Evolutionary conservation across 2,329 filamentous ascomycete species (phyloP).

Genomic region (Xylariaceae sp.): DNA sequence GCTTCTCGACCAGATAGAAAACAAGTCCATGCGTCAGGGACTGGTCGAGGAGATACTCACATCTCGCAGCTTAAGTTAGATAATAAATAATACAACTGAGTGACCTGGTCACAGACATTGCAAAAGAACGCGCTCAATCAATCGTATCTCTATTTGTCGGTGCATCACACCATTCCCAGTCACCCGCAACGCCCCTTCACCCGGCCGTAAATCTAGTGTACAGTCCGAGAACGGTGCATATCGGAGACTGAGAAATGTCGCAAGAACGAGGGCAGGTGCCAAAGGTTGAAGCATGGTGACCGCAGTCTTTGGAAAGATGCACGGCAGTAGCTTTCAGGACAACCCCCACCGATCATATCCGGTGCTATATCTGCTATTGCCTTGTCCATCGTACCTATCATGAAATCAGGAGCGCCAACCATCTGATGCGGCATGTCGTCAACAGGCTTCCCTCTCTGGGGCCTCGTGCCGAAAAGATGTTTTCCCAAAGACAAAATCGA

Average conservation of each 20-base stretch:
- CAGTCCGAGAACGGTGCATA: constrained; percentile 22
- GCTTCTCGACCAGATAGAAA: too few relatives aligned
- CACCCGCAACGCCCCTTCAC: constrained; percentile 20
- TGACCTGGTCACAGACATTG: too few relatives aligned
- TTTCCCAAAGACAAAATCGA: constrained; percentile 14
- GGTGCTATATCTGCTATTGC: constrained; percentile 20
- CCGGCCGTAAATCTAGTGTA: constrained; percentile 23
- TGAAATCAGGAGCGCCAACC: constrained; percentile 24
- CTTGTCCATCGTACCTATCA: constrained; percentile 20
- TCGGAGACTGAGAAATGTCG: constrained; percentile 24
- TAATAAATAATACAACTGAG: too few relatives aligned
- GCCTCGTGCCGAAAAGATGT: constrained; percentile 19
- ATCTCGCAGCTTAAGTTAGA: too few relatives aligned
- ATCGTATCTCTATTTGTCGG: constrained; percentile 21
- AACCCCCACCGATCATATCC: constrained; percentile 17
- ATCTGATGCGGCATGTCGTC: too few relatives aligned
- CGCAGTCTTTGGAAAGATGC: constrained; percentile 16
- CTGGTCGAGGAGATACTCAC: too few relatives aligned
- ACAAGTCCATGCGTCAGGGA: too few relatives aligned
- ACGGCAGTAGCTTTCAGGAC: constrained; percentile 12
- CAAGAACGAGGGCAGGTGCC: constrained; percentile 25
- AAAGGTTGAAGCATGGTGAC: constrained; percentile 19
- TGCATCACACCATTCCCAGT: constrained; percentile 25
- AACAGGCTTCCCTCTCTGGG: too few relatives aligned
- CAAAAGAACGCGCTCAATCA: constrained; percentile 12